Evolutionary conservation across 2,329 filamentous ascomycete genomes (phyloP).

Genomic region (Trichophyton simii): DNA sequence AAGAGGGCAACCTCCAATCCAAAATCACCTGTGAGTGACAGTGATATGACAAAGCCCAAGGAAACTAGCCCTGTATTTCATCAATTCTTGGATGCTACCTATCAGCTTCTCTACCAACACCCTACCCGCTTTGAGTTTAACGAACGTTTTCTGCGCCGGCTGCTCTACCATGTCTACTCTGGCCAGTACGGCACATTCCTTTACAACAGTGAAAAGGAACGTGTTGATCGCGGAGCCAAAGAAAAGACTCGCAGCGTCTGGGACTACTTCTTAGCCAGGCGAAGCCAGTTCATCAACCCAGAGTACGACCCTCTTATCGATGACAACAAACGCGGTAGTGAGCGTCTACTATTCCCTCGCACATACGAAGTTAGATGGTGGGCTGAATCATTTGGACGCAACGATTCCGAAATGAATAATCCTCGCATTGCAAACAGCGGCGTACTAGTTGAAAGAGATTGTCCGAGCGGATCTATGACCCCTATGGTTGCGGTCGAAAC

Average conservation of each 20-base stretch:
- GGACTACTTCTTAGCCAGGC: constrained; percentile 83
- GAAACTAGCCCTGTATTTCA: constrained; percentile 96
- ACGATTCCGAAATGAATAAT: constrained; percentile 86
- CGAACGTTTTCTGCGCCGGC: constrained; percentile 74
- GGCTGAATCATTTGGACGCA: constrained; percentile 73
- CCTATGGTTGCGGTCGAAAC: constrained; percentile 52
- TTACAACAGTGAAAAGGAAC: constrained; percentile 86
- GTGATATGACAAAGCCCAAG: constrained; percentile 60
- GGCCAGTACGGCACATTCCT: constrained; percentile 96
- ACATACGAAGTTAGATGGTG: constrained; percentile 81
- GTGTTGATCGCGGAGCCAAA: constrained; percentile 54
- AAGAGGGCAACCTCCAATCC: constrained; percentile 27
- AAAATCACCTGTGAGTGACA: constrained; percentile 36
- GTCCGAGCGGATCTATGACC: constrained; percentile 23
- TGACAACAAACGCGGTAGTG: constrained; percentile 65
- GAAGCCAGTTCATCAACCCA: constrained; percentile 68
- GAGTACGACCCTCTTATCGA: constrained; percentile 64
- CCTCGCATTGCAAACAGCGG: constrained; percentile 43
- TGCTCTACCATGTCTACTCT: constrained; percentile 88
- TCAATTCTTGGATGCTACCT: constrained; percentile 89
- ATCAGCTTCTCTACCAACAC: constrained; percentile 75
- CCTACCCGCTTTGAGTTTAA: constrained; percentile 91
- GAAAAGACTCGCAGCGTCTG: constrained; percentile 78
- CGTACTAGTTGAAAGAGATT: constrained; percentile 24
- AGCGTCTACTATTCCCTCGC: constrained; percentile 71